Evolutionary conservation across 768 basidiomycete genomes (phyloP).

Genomic region (Bullera alba): DNA sequence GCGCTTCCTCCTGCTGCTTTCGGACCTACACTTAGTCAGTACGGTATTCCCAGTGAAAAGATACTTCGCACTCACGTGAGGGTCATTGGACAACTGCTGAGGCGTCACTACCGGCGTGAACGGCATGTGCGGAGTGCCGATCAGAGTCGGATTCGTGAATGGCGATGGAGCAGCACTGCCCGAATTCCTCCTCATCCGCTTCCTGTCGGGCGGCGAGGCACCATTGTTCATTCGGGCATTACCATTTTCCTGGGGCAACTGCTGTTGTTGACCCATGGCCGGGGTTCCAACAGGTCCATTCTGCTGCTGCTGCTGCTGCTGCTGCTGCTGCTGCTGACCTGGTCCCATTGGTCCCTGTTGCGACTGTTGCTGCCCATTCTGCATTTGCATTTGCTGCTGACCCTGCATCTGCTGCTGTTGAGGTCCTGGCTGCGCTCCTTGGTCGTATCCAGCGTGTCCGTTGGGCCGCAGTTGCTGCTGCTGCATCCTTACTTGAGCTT

Average conservation of each 20-base stretch:
- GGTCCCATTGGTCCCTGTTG: slow-evolving; percentile 9
- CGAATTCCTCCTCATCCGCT: slow-evolving; percentile 36
- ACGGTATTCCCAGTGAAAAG: neutral
- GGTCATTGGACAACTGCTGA: slow-evolving; percentile 4
- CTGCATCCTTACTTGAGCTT: slow-evolving; percentile 4
- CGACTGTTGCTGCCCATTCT: slow-evolving; percentile 13
- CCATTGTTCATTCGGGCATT: neutral
- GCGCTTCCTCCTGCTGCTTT: slow-evolving; percentile 19
- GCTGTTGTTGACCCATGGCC: neutral
- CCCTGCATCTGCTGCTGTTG: slow-evolving; percentile 12
- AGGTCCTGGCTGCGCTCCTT: slow-evolving; percentile 3
- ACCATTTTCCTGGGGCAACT: neutral
- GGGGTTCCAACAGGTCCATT: neutral
- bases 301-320: slow-evolving; percentile 7
- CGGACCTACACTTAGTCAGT: neutral
- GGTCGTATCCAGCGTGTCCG: too few species aligned
- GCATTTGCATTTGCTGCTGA: slow-evolving; percentile 4
- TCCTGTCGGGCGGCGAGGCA: slow-evolving; percentile 34
- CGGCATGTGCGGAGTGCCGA: slow-evolving; percentile 14
- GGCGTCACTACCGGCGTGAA: slow-evolving; percentile 19
- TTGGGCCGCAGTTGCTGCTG: too few species aligned
- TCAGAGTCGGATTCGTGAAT: slow-evolving; percentile 13
- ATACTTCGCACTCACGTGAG: neutral
- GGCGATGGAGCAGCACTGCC: slow-evolving; percentile 34
- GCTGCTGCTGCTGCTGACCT: slow-evolving; percentile 12